Evolutionary conservation across 805 yeast species (phyloP).

Genomic region (Maudiozyma barnettii): DNA sequence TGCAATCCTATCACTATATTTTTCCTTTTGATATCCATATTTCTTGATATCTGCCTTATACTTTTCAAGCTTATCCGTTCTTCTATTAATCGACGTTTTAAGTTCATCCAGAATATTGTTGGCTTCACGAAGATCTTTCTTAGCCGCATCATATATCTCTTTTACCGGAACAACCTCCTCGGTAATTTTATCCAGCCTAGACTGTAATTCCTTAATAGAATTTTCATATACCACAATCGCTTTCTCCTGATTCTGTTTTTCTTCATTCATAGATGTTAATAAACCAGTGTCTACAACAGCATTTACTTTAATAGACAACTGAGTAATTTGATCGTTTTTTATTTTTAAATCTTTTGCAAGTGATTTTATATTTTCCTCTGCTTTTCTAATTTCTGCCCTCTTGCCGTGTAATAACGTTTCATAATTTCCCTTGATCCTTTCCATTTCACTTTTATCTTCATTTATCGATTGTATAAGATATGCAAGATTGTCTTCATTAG

Average conservation of each 20-base stretch:
- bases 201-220: conserved; percentile 19
- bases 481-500: conserved; percentile 13
- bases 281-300: conserved; percentile 25
- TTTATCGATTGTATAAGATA: conserved; percentile 17
- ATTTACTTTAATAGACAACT: conserved; percentile 17
- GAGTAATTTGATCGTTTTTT: conserved; percentile 21
- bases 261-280: conserved; percentile 16
- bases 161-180: conserved; percentile 14
- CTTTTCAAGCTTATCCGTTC: conserved; percentile 15
- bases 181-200: conserved; percentile 14
- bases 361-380: conserved; percentile 27
- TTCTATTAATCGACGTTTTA: conserved; percentile 10
- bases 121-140: conserved; percentile 4
- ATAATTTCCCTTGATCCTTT: conserved; percentile 18
- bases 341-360: conserved; percentile 19
- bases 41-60: conserved; percentile 20
- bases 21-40: conserved; percentile 15
- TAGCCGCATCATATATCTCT: conserved; percentile 12
- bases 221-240: conserved; percentile 19
- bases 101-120: conserved; percentile 11
- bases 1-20: conserved; percentile 10
- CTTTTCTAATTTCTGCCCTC: conserved; percentile 4
- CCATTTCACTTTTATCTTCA: conserved; percentile 17
- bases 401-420: conserved; percentile 5
- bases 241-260: conserved; percentile 17